Base-by-base conservation (phyloP, 306 rosid genomes). In the Quercus glauca region DNA sequence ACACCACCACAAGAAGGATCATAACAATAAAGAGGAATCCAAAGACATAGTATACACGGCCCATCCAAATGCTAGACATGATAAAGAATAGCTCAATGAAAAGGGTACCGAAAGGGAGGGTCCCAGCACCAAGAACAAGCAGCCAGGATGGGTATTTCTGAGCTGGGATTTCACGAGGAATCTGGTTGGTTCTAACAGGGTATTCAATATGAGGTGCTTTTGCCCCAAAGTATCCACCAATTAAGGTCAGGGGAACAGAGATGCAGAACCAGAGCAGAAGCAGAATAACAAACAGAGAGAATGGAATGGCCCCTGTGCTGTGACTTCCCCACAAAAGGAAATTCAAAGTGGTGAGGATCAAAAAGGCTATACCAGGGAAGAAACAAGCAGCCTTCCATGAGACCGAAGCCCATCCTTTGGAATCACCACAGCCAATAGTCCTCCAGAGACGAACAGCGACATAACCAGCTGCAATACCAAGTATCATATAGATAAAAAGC, bases 21-120 rank as follows among this genome's bases (percentile, higher is more conserved):
- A 92, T 1, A 5, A 89, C 97, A 18, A 94, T 73, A 64, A 94
- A 88, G 76, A 94, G 97, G 78, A 94, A 94, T 78, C 98, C 98
- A 0, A 94, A 94, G 21, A 94, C 98, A 74, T 94, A 94, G 86
- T 94, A 92, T 53, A 92, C 98, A 6, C 97, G 98, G 1, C 98
- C 98, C 98, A 92, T 92, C 98, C 98, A 94, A 68, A 94, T 85
- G 79, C 97, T 94, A 23, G 98, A 94, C 98, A 94, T 94, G 89
- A 94, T 94, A 37, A 94, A 94, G 94, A 94, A 94, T 76, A 94
- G 98, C 88, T 94, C 98, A 23, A 94, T 94, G 83, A 94, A 94
- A 33, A 94, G 88, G 84, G 98, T 92, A 31, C 98, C 98, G 5
- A 94, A 94, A 26, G 98, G 98, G 58, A 94, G 97, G 35, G 98